Percentiles rank a stretch among this genome's conserved stretches.
Conservation (phyloP, 805 yeast genomes). For the Candida hungchunana region DNA sequence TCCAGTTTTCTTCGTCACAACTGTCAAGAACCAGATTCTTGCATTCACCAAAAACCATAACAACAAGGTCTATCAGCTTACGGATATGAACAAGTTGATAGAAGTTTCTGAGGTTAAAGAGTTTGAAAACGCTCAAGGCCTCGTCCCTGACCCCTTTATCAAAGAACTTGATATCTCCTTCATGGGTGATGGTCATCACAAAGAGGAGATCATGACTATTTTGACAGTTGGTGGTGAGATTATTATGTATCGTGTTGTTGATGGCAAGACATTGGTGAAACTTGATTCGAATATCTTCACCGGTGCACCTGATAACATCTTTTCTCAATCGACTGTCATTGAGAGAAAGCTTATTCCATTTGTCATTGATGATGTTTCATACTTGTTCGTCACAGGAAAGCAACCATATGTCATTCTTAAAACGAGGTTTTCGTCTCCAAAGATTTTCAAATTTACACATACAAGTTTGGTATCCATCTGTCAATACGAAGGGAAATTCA, state of each 20-base stretch:
- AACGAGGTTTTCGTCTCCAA: slow-evolving; percentile 56
- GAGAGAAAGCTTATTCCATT: slow-evolving; percentile 63
- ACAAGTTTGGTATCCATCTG: slow-evolving; percentile 66
- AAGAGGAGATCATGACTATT: slow-evolving; percentile 63
- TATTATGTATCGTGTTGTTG: slow-evolving; percentile 55
- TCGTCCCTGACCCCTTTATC: slow-evolving; percentile 66
- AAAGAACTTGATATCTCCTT: slow-evolving; percentile 62
- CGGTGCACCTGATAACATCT: slow-evolving; percentile 81
- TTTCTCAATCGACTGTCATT: slow-evolving; percentile 51
- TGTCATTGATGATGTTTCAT: slow-evolving; percentile 53
- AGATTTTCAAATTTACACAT: slow-evolving; percentile 62
- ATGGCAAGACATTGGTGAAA: slow-evolving; percentile 42
- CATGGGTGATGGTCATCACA: slow-evolving; percentile 52
- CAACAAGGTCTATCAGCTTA: slow-evolving; percentile 35
- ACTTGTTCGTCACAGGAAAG: slow-evolving; percentile 69
- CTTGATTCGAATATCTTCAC: slow-evolving; percentile 43
- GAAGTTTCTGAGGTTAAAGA: slow-evolving; percentile 36
- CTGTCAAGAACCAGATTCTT: slow-evolving; percentile 72
- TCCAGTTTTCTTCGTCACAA: slow-evolving; percentile 57
- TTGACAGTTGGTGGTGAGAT: slow-evolving; percentile 82
- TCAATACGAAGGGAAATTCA: slow-evolving; percentile 42
- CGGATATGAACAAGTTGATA: slow-evolving; percentile 32
- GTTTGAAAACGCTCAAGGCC: slow-evolving; percentile 31
- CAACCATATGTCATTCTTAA: slow-evolving; percentile 68
- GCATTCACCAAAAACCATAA: slow-evolving; percentile 52